Base-by-base conservation (phyloP, 352 stramenopile species). In the Saprolegnia parasitica region DNA sequence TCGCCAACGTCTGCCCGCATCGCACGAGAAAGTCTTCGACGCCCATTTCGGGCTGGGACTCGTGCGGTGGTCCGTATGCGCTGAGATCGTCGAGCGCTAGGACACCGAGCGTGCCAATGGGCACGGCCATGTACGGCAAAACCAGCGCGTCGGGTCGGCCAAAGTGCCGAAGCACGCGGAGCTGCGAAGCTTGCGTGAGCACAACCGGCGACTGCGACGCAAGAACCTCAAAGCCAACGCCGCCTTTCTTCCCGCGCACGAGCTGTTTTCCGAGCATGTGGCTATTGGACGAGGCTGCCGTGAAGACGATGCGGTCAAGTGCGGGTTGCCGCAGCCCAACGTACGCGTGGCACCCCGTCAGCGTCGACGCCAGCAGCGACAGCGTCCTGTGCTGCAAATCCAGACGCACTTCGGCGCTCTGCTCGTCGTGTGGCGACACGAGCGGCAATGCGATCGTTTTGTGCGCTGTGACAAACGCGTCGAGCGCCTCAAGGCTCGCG, bases 11-110 rank as follows among this genome's bases (percentile, higher is more conserved):
- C 0, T 26, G 5, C 0, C 74, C 80, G 15, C 87, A 71, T 47
- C 77, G 79, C 10, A 74, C 73, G 11, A 94, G 61, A 57, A 90
- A 92, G 63, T 94, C 86, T n/a, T 92, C 77, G 15, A 94, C 56
- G 0, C 86, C 86, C 15, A 90, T 74, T 71, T 94, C 86, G 18
- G 86, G 86, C 21, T 90, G 83, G 0, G 64, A 1, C 46, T 83
- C 78, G 16, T 68, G 56, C 64, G 0, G 71, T 32, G 0, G 71
- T 32, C 77, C 77, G 47, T 91, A 89, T 0, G 56, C 71, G 18
- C 80, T 72, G 45, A 94, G 73, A 29, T 90, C 85, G 63, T 92
- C 78, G n/a, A 92, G 63, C 6, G 79, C 74, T 3, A 94, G 63
- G 0, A 90, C 67, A 0, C 86, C 86, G 15, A 81, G 13, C 0